Evolutionary conservation across 75 land plant species (phyloP).

Genomic region (Picea glauca): DNA sequence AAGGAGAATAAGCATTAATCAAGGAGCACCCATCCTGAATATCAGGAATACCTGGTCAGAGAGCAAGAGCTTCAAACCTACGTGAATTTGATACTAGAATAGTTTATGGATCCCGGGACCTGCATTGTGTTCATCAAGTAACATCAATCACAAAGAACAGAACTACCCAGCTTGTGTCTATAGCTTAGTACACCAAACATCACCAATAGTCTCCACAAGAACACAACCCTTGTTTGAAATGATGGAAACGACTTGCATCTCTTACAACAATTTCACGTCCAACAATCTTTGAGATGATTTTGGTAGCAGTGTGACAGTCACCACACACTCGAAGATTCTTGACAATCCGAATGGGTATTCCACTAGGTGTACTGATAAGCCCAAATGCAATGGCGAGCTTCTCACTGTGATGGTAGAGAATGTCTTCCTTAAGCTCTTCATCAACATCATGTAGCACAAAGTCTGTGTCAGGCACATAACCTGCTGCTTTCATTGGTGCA

Average conservation of each 20-base stretch:
- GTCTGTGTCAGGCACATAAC: neutral
- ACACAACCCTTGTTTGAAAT: neutral
- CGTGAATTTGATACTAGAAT: too few species aligned
- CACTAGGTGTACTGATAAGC: neutral
- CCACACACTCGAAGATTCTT: neutral
- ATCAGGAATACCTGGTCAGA: too few species aligned
- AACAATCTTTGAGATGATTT: neutral
- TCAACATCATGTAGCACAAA: conserved; percentile 8
- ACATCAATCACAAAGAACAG: too few species aligned
- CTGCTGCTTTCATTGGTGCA: neutral
- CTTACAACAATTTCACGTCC: neutral
- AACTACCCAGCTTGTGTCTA: too few species aligned
- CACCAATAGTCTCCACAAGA: neutral
- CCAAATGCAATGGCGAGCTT: conserved; percentile 3
- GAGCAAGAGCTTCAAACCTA: too few species aligned
- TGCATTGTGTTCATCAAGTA: too few species aligned
- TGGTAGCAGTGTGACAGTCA: neutral
- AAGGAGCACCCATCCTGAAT: too few species aligned
- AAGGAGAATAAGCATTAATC: too few species aligned
- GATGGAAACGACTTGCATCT: neutral
- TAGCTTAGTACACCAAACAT: neutral
- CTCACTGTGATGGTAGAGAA: neutral
- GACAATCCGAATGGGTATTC: neutral
- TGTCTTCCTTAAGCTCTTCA: neutral
- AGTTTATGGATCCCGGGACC: too few species aligned